These are phyloP conservation scores for Warburgia ugandensis DNA, from an alignment of 164 flowering plant species.

Conservation along the genomic window DNA sequence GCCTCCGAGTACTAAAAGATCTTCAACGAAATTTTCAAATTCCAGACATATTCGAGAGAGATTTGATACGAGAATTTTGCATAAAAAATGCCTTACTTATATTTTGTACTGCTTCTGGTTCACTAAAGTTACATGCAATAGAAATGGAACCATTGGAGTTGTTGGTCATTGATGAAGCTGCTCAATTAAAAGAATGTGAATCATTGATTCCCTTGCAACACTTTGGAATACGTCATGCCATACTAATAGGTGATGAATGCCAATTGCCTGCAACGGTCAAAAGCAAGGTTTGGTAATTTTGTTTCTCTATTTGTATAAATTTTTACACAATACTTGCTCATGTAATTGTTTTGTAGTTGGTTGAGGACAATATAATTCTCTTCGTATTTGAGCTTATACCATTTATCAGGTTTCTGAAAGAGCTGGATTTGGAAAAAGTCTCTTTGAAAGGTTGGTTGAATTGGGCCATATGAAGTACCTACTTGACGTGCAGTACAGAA, in stretches of 20 bases:
- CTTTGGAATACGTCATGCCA: slow-evolving; percentile 26
- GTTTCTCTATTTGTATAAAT: not conserved
- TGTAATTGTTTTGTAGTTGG: not conserved
- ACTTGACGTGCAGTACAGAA: slow-evolving; percentile 41
- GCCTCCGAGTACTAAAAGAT: slow-evolving; percentile 20
- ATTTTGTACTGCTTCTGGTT: slow-evolving; percentile 45
- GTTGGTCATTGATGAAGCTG: slow-evolving; percentile 54
- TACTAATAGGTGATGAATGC: slow-evolving; percentile 45
- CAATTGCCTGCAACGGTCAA: slow-evolving; percentile 45
- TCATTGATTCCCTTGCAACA: slow-evolving; percentile 42
- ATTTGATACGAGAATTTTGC: slow-evolving; percentile 18
- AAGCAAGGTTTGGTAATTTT: slow-evolving; percentile 34
- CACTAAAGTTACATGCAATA: slow-evolving; percentile 13
- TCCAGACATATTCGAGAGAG: slow-evolving; percentile 16
- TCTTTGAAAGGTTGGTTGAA: slow-evolving; percentile 34
- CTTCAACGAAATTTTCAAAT: slow-evolving; percentile 20
- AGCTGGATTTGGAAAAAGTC: slow-evolving; percentile 51
- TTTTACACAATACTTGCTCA: no score
- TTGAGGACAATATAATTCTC: no score
- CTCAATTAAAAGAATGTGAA: slow-evolving; percentile 53
- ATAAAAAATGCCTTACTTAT: slow-evolving; percentile 19
- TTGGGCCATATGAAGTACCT: slow-evolving; percentile 32
- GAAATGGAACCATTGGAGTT: slow-evolving; percentile 17
- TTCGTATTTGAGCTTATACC: not conserved
- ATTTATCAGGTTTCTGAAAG: slow-evolving; percentile 18